Evolutionary conservation across 2,329 filamentous ascomycete genomes (phyloP).

Genomic region (Pezicula radicicola): DNA sequence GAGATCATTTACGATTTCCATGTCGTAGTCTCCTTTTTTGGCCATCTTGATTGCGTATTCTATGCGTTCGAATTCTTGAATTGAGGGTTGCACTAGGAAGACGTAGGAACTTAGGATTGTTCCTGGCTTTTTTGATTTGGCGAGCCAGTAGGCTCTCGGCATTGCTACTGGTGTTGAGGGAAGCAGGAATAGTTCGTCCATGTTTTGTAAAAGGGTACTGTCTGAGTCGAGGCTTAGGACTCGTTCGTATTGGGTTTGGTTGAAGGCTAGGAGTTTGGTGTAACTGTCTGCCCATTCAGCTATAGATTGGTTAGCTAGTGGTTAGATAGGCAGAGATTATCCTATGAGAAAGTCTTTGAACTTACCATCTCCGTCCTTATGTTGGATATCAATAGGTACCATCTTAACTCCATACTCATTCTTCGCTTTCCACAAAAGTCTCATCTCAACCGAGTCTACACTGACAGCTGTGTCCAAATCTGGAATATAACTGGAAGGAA

Average conservation of each 20-base stretch:
- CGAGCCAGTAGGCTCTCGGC: conserved; percentile 58
- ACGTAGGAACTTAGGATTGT: conserved; percentile 48
- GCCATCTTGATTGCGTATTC: conserved; percentile 20
- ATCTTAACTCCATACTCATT: conserved; percentile 43
- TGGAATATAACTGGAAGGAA: conserved; percentile 30
- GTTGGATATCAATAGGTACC: conserved; percentile 38
- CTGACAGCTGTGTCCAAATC: conserved; percentile 26
- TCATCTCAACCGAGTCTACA: conserved; percentile 27
- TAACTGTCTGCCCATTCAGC: conserved; percentile 61
- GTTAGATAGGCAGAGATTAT: no score
- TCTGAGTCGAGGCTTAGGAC: conserved; percentile 17
- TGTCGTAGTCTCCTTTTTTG: conserved; percentile 43
- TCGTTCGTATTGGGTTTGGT: conserved; percentile 54
- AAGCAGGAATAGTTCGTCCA: conserved; percentile 61
- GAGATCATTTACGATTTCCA: conserved; percentile 48
- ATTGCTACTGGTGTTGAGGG: conserved; percentile 51
- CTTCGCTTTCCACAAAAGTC: conserved; percentile 38
- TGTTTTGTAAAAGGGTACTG: conserved; percentile 31
- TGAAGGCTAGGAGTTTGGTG: conserved; percentile 68
- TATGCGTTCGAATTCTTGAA: conserved; percentile 43
- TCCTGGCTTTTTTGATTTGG: conserved; percentile 30
- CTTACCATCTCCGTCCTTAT: conserved; percentile 33
- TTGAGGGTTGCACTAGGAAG: conserved; percentile 53
- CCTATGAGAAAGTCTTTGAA: neutral
- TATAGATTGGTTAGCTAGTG: conserved; percentile 6